phyloP scores from a whole-genome alignment of 2,329 filamentous ascomycete genomes.

The Fusarium sp. region DNA sequence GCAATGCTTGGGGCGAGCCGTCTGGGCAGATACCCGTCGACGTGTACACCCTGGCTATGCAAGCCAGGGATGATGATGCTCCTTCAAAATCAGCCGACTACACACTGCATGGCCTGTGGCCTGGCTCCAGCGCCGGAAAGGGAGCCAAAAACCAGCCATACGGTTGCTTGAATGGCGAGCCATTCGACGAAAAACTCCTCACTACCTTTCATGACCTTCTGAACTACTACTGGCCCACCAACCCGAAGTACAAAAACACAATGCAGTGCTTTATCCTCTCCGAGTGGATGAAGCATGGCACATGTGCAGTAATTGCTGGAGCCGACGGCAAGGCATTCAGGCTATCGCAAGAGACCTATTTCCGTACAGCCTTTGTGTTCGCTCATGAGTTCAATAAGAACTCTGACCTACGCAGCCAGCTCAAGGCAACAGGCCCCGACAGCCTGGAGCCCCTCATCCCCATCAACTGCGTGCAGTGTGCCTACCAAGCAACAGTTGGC shows the following conservation, averaged over 20 bases:
- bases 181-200: not conserved
- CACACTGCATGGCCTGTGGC: constrained; percentile 3
- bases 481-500: not conserved
- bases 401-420: not conserved
- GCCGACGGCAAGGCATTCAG: not conserved
- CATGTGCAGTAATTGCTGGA: not conserved
- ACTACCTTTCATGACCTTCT: not conserved
- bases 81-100: accelerated
- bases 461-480: not conserved
- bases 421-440: not conserved
- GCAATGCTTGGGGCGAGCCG: not conserved
- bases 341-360: not conserved
- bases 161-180: not conserved
- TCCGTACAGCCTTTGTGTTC: constrained; percentile 1
- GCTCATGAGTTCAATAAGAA: not conserved
- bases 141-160: not conserved
- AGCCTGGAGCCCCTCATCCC: not conserved
- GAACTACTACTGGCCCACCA: not conserved
- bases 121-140: not conserved
- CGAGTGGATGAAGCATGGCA: constrained; percentile 13
- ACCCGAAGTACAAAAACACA: constrained; percentile 4
- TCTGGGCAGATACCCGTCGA: not conserved
- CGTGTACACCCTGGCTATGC: not conserved
- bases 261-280: constrained; percentile 8
- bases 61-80: not conserved